Percentiles rank a stretch among this genome's conserved stretches.
Conservation (phyloP, 306 rosid species). For the Castanopsis chinensis region DNA sequence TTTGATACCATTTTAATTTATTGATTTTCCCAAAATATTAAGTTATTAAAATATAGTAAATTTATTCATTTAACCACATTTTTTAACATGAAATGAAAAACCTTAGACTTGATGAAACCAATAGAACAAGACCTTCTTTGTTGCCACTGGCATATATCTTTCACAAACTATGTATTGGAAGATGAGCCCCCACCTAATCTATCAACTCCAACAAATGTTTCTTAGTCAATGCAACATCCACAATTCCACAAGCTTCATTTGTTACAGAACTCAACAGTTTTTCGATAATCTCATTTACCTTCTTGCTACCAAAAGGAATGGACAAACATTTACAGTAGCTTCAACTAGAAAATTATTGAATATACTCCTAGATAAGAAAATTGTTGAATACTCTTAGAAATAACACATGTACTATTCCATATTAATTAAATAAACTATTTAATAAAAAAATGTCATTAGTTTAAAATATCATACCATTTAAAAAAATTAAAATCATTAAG, state of each 20-base stretch:
- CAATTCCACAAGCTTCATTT: conserved; percentile 31
- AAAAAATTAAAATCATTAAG: no score
- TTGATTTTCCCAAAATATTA: no score
- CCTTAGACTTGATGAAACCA: conserved; percentile 65
- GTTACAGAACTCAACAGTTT: conserved; percentile 49
- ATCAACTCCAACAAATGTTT: conserved; percentile 66
- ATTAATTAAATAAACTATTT: no score
- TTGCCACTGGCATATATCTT: conserved; percentile 25
- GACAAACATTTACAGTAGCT: conserved; percentile 55
- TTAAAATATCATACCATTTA: no score
- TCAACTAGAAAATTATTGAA: no score
- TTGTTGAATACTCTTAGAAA: no score
- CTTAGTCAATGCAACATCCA: conserved; percentile 22
- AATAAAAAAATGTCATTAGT: no score
- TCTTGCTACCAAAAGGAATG: conserved; percentile 46
- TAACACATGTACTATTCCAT: no score
- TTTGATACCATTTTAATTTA: no score
- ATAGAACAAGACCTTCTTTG: conserved; percentile 43
- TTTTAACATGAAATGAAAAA: conserved; percentile 6
- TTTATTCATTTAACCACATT: no score
- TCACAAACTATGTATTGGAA: conserved; percentile 43
- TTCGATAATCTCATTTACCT: conserved; percentile 32
- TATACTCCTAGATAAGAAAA: no score
- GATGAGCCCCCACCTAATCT: conserved; percentile 74
- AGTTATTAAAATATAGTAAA: no score